Conservation (phyloP, 2,329 filamentous ascomycete genomes). For the Bipolaris cookei region DNA sequence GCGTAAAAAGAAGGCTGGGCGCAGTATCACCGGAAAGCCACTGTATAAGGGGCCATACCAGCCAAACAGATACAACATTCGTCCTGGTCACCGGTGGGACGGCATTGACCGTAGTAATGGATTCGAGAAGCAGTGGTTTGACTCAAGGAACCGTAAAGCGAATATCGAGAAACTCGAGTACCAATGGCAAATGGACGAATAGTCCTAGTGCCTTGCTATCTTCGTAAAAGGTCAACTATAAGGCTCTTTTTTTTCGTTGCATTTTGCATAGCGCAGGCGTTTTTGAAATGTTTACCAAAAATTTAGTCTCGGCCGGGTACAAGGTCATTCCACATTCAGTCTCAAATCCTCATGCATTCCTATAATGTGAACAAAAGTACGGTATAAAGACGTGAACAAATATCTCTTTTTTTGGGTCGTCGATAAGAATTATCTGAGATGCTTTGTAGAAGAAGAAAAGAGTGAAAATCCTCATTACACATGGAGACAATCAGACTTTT, state of each 20-base stretch:
- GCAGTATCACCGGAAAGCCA: conserved; percentile 63
- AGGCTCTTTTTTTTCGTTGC: too few relatives aligned
- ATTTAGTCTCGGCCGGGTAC: too few relatives aligned
- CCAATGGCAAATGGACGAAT: conserved; percentile 96
- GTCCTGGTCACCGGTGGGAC: conserved; percentile 94
- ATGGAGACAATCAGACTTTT: too few relatives aligned
- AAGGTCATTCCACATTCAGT: too few relatives aligned
- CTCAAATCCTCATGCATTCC: too few relatives aligned
- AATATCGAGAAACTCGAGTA: conserved; percentile 84
- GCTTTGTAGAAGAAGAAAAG: too few relatives aligned
- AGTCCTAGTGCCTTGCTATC: neutral
- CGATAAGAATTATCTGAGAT: too few relatives aligned
- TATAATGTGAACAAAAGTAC: too few relatives aligned
- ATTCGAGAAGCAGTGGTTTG: conserved; percentile 93
- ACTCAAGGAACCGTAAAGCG: conserved; percentile 77
- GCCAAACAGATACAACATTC: conserved; percentile 93
- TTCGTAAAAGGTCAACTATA: too few relatives aligned
- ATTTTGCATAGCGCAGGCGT: neutral
- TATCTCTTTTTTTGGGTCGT: too few relatives aligned
- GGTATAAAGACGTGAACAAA: too few relatives aligned
- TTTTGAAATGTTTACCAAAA: neutral
- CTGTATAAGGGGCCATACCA: conserved; percentile 79
- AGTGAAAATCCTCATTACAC: too few relatives aligned
- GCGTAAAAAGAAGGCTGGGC: conserved; percentile 57
- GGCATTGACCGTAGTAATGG: conserved; percentile 93